Evolutionary conservation across 176 grass and related monocot species (phyloP).

Genomic region (Oryza glumipatula): DNA sequence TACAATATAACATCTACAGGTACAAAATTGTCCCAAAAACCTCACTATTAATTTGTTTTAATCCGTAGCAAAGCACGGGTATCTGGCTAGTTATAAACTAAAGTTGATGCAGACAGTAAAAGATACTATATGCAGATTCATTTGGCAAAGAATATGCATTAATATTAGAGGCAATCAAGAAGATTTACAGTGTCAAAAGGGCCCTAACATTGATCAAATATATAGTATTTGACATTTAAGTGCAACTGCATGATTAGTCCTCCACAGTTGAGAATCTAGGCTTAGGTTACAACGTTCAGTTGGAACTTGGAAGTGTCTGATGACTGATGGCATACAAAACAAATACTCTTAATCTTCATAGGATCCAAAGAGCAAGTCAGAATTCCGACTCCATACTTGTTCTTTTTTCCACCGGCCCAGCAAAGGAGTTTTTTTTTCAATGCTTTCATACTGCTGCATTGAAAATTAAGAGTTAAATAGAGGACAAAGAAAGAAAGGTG

Average conservation of each 20-base stretch:
- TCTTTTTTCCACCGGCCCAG: too few relatives aligned
- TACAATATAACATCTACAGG: too few relatives aligned
- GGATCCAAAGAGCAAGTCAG: neutral
- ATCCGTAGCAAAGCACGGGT: too few relatives aligned
- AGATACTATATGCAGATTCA: neutral
- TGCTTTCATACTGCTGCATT: too few relatives aligned
- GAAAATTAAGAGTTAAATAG: neutral
- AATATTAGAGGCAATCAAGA: neutral
- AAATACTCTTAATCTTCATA: neutral
- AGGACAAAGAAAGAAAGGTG: neutral
- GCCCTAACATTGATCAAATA: neutral
- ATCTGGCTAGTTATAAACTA: neutral
- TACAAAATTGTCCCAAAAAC: too few relatives aligned
- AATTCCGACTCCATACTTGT: neutral
- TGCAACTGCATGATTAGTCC: neutral
- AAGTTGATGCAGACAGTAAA: neutral
- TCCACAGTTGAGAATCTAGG: neutral
- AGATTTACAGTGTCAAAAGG: neutral
- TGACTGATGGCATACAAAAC: neutral
- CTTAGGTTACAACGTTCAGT: neutral
- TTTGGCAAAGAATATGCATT: neutral
- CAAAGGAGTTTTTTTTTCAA: too few relatives aligned
- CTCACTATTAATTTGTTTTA: too few relatives aligned
- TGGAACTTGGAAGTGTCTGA: neutral
- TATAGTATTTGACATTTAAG: slow-evolving; percentile 2